These are phyloP conservation scores for Aspergillus sp. DNA, from an alignment of 2,329 filamentous ascomycete species.

Conservation along the genomic window DNA sequence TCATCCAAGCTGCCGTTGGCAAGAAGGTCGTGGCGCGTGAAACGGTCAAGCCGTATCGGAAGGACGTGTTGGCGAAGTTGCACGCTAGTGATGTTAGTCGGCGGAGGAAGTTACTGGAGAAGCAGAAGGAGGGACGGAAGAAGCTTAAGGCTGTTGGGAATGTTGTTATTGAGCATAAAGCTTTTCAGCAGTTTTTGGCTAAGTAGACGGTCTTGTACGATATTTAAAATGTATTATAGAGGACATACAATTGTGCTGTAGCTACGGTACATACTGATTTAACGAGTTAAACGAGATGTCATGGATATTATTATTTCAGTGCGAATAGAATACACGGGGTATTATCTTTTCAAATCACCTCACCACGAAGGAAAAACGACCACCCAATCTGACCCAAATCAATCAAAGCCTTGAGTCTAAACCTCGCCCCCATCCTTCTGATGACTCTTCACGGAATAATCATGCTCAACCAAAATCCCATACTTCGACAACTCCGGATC, in stretches of 20 bases:
- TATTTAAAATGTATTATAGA: neutral
- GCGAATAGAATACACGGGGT: too few species aligned
- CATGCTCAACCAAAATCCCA: constrained; percentile 25
- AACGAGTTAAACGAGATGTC: neutral
- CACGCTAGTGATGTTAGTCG: constrained; percentile 84
- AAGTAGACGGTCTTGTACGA: constrained; percentile 46
- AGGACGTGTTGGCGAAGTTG: constrained; percentile 87
- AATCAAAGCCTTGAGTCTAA: neutral
- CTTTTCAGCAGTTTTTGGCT: constrained; percentile 87
- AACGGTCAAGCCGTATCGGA: constrained; percentile 92
- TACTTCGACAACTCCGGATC: constrained; percentile 12
- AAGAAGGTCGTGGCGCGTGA: constrained; percentile 80
- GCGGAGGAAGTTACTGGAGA: constrained; percentile 81
- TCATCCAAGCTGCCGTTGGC: constrained; percentile 87
- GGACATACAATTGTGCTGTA: neutral
- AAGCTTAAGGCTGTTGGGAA: constrained; percentile 71
- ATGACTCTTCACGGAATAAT: constrained; percentile 20
- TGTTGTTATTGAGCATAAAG: constrained; percentile 91
- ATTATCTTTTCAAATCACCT: too few species aligned
- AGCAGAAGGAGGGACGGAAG: constrained; percentile 94
- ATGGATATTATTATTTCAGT: too few species aligned
- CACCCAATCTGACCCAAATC: neutral
- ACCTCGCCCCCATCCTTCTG: constrained; percentile 4
- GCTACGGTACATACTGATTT: neutral
- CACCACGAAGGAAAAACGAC: too few species aligned